Evolutionary conservation across 192 early-diverging fungal species (phyloP).

Genomic region (Entrophospora sp.): DNA sequence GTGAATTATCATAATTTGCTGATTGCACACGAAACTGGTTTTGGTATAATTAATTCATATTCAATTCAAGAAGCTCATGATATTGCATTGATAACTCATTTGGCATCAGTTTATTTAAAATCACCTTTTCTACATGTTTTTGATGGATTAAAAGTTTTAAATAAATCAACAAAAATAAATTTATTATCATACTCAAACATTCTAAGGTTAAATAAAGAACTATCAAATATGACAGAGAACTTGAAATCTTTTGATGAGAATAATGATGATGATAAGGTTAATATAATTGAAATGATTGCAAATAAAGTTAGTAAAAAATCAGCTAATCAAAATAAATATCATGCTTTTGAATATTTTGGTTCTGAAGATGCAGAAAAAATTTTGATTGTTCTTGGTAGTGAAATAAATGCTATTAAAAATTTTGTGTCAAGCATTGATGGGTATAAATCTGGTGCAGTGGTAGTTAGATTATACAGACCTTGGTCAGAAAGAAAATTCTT

Average conservation of each 20-base stretch:
- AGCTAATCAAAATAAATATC: constrained; percentile 60
- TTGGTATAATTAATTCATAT: constrained; percentile 64
- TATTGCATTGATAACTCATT: constrained; percentile 74
- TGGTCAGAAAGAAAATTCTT: constrained; percentile 74
- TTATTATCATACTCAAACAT: constrained; percentile 44
- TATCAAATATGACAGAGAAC: constrained; percentile 21
- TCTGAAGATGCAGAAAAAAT: constrained; percentile 61
- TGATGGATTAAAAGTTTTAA: constrained; percentile 56
- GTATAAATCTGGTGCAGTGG: constrained; percentile 58
- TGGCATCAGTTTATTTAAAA: constrained; percentile 50
- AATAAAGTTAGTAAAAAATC: constrained; percentile 30
- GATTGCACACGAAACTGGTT: constrained; percentile 69
- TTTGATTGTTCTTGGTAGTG: constrained; percentile 67
- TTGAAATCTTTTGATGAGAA: neutral
- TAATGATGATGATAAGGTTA: constrained; percentile 34
- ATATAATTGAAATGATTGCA: constrained; percentile 2
- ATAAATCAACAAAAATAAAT: constrained; percentile 41
- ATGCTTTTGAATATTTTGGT: constrained; percentile 79
- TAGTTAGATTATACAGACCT: constrained; percentile 72
- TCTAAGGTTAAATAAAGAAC: constrained; percentile 31
- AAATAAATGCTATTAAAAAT: constrained; percentile 37
- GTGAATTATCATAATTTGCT: constrained; percentile 64
- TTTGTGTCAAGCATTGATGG: constrained; percentile 34
- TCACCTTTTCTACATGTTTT: constrained; percentile 77
- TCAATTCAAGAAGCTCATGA: constrained; percentile 86